Conservation (phyloP, 495 filamentous ascomycete genomes). For the Neurospora sp. region DNA sequence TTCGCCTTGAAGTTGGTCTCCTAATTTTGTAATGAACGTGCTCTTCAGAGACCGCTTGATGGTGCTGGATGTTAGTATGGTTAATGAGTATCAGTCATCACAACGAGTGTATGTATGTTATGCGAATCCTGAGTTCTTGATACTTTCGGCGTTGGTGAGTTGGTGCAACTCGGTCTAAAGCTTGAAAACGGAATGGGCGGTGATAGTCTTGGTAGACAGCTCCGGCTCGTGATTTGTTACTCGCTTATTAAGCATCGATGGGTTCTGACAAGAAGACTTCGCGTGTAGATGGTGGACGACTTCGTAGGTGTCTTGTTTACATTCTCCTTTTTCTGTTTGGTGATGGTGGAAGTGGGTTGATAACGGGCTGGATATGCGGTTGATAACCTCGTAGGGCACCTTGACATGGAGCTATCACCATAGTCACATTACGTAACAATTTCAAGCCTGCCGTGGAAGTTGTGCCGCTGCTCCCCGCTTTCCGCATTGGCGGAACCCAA, state of each 20-base stretch:
- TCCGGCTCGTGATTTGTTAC: neutral
- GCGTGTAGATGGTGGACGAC: neutral
- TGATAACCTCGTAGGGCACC: too few relatives aligned
- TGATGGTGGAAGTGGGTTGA: neutral
- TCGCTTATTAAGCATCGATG: neutral
- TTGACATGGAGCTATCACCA: neutral
- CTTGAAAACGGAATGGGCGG: neutral
- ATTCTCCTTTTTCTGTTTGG: neutral
- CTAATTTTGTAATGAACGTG: neutral
- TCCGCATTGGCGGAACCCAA: neutral
- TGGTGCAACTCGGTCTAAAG: neutral
- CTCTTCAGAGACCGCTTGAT: neutral
- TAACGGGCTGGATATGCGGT: too few relatives aligned
- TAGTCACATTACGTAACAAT: neutral
- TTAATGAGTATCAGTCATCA: neutral
- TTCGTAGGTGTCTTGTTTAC: neutral
- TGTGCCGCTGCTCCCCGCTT: neutral
- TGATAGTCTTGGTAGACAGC: neutral
- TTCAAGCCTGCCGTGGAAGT: neutral
- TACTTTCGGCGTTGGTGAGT: neutral
- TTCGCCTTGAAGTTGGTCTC: too few relatives aligned
- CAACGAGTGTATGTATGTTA: neutral
- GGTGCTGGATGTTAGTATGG: neutral
- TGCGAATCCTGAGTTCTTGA: neutral
- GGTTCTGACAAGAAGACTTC: neutral